Percentiles rank a stretch among this genome's conserved stretches.
phyloP scores from a whole-genome alignment of 1,284 basidiomycete species.

The Tilletiopsis washingtonensis region DNA sequence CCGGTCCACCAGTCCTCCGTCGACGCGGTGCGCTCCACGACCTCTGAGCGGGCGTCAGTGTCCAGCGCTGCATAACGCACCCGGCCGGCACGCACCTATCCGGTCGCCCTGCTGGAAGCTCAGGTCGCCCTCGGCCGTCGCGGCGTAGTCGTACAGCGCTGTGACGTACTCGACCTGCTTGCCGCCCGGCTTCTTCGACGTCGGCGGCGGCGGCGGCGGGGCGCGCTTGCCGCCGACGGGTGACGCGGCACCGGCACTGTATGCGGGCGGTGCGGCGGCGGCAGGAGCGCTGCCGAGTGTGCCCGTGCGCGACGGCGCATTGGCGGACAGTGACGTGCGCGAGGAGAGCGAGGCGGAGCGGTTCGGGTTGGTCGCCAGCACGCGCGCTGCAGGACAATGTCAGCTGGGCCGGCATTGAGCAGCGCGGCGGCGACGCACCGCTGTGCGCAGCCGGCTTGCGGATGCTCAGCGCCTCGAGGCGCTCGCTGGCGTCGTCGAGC shows the following conservation, averaged over 20 bases:
- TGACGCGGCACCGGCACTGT: constrained; percentile 30
- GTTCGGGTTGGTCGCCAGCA: no score
- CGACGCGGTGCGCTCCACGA: constrained; percentile 74
- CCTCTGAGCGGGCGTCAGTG: constrained; percentile 53
- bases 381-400: no score
- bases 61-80: neutral
- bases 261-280: constrained; percentile 48
- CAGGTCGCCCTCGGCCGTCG: constrained; percentile 71
- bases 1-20: constrained; percentile 99
- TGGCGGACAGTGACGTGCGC: neutral
- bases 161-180: constrained; percentile 66
- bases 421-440: neutral
- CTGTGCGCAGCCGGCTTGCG: constrained; percentile 27
- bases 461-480: constrained; percentile 41
- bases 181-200: constrained; percentile 65
- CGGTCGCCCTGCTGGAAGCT: constrained; percentile 84
- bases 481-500: constrained; percentile 66
- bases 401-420: no score
- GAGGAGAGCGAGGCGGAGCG: constrained; percentile 2
- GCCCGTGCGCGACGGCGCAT: constrained; percentile 5
- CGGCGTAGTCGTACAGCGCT: constrained; percentile 89
- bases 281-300: constrained; percentile 8
- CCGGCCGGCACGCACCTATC: constrained; percentile 51
- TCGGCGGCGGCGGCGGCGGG: constrained; percentile 78
- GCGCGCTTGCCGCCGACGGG: constrained; percentile 58